Evolutionary conservation across 371 early-diverging fungal species (phyloP), one percentile per base, ranked within the genome.

Genomic region (Nematocida major): DNA sequence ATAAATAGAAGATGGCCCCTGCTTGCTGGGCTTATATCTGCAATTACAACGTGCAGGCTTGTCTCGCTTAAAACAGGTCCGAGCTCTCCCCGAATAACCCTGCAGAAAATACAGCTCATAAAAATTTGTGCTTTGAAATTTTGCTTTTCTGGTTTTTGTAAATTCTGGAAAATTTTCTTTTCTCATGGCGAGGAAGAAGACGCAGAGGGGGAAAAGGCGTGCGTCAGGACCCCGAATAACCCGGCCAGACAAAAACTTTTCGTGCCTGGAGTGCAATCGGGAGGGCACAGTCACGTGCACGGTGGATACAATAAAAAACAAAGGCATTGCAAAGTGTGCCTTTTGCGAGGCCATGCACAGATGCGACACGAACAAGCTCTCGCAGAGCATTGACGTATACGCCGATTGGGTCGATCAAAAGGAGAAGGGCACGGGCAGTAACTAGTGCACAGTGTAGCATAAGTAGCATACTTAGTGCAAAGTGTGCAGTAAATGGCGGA

Each of bases 1-100:
- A 85, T 81, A 5, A 85, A 59, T 26, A 85, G 48, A 28, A 85
- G 40, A 57, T 85, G 85, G 5, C 84, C 82, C 38, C 40, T 67
- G 9, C 68, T 63, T 2, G 78, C 3, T 30, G 85, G 85, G 76
- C 34, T 67, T 3, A 82, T 81, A 59, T 85, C 85, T 45, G 79
- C 26, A 20, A 85, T 40, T 36, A 79, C 82, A 54, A 79, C 65
- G 7, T 36, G 13, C 30, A 49, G 13, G 13, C 76, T 70, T 42
- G 59, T 78, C 53, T 83, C 79, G 59, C 77, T 81, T 3, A 85
- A 32, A 36, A 78, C 66, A 53, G 53, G 51, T 9, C 65, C 48
- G 24, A 73, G 4, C 32, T 79, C 73, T 2, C 48, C 48, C 7
- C 70, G 57, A 11, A 67, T 54, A 13, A 84, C 54, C 30, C 40